Base-by-base conservation (phyloP, 306 rosid genomes). In the Vigna mungo region DNA sequence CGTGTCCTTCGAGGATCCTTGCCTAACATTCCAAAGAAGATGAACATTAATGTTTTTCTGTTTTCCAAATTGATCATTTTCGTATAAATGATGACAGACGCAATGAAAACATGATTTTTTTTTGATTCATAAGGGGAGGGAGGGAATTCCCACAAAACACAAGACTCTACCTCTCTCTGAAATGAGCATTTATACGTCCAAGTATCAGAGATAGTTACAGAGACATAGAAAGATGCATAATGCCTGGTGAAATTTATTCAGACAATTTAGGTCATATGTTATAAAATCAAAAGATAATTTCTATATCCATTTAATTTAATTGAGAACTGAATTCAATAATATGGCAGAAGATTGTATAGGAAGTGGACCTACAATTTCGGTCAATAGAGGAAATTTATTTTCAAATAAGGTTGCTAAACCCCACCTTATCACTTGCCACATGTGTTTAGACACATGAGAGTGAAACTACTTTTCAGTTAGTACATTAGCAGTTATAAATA, bases 1-100 rank as follows among this genome's bases (percentile, higher is more conserved):
- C 97, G 89, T 55, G 89, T 95, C 85, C 97, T 92, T 74, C 97
- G 90, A 79, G 85, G 83, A 84, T 92, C 97, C 84, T 92, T 88
- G 72, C 90, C 98, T 92, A 85, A 73, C 48, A 88, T 79, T 76
- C 48, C 59, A 65, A 76, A 72, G 68, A 82, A 81, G 47, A 70
- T 49, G 53, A 55, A 60, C 46, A 54, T 71, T 74, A 71, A 49
- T 30, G 60, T 48, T n/a, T 74, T 47, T 18, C 41, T 66, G 27
- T 48, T 77, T 27, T 25, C 69, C 60, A 16, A 68, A 41, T 59
- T 56, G 47, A 62, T 63, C 79, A 80, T 56, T 55, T 78, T 63
- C 39, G 53, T 47, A 64, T 61, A 58, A 71, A 64, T 54, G 81
- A 78, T 34, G 63, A 64, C 44, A 11, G 39, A 49, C 61, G 46